Evolutionary conservation across 148 eudicot species (phyloP).

Genomic region (Beta vulgaris): DNA sequence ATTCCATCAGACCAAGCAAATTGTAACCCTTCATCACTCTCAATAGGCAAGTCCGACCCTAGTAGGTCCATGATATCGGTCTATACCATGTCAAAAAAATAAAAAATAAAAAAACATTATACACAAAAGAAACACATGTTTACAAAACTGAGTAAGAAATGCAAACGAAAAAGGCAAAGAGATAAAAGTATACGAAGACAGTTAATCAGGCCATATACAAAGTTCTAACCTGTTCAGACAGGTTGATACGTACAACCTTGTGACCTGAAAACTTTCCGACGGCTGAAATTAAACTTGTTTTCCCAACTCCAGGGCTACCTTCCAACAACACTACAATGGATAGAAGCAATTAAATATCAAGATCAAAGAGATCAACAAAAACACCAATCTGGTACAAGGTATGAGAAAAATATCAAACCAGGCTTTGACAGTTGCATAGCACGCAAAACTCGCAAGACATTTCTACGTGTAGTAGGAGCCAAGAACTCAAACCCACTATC

Average conservation of each 20-base stretch:
- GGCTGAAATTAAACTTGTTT: conserved; percentile 84
- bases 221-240: conserved; percentile 88
- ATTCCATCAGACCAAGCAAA: conserved; percentile 99
- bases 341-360: conserved; percentile 18
- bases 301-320: conserved; percentile 99
- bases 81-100: conserved; percentile 37
- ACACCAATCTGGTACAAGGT: neutral
- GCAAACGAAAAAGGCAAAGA: neutral
- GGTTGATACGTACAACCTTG: conserved; percentile 83
- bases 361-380: conserved; percentile 19
- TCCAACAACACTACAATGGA: conserved; percentile 69
- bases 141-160: conserved; percentile 3
- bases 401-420: conserved; percentile 36
- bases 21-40: conserved; percentile 83
- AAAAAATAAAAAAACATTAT: neutral
- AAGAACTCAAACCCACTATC: conserved; percentile 67
- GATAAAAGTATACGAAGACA: neutral
- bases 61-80: conserved; percentile 97
- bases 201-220: neutral
- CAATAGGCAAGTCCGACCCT: conserved; percentile 96
- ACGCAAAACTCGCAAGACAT: conserved; percentile 80
- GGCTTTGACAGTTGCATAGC: conserved; percentile 95
- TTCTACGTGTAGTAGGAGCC: conserved; percentile 94
- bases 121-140: neutral
- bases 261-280: conserved; percentile 88